A percentile compares a stretch with the other conserved stretches of the same genome.
Evolutionary conservation across 2,329 filamentous ascomycete species (phyloP).

Genomic region (Zymoseptoria passerinii): DNA sequence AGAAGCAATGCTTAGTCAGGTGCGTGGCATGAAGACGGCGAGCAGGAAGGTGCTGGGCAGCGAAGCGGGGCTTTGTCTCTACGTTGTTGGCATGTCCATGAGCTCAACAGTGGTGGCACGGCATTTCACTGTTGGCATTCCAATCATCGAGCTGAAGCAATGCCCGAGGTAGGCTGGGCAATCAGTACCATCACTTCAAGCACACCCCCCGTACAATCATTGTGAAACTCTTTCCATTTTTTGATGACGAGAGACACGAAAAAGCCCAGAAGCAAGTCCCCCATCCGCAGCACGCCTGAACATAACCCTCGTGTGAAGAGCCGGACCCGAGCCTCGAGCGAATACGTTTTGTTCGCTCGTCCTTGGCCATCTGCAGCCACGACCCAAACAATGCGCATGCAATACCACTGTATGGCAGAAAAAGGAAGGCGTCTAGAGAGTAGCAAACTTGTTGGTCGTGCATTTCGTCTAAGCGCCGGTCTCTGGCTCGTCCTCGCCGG

Average conservation of each 20-base stretch:
- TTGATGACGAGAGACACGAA: slow-evolving; percentile 8
- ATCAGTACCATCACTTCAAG: too few species aligned
- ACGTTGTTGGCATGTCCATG: too few species aligned
- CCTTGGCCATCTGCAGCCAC: slow-evolving; percentile 9
- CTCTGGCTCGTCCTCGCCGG: slow-evolving; percentile 53
- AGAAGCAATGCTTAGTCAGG: neutral
- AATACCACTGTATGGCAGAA: slow-evolving; percentile 10
- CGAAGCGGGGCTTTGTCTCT: neutral
- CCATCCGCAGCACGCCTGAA: slow-evolving; percentile 17
- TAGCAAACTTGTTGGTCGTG: neutral
- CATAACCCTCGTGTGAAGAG: slow-evolving; percentile 17
- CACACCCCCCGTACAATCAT: neutral
- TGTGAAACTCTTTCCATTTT: neutral
- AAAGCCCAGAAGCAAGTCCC: slow-evolving; percentile 16
- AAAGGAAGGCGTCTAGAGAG: slow-evolving; percentile 12
- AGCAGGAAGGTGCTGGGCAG: neutral
- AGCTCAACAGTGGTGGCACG: too few species aligned
- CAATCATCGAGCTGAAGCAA: too few species aligned
- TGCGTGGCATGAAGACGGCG: neutral
- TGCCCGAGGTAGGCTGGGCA: too few species aligned
- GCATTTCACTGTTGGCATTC: too few species aligned
- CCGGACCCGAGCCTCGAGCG: slow-evolving; percentile 18
- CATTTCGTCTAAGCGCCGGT: slow-evolving; percentile 2
- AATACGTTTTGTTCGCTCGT: slow-evolving; percentile 12
- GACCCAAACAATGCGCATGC: slow-evolving; percentile 14